Percentiles rank a stretch among this genome's conserved stretches.
Evolutionary conservation across 2,329 filamentous ascomycete genomes (phyloP).

Genomic region (Fonsecaea nubica): DNA sequence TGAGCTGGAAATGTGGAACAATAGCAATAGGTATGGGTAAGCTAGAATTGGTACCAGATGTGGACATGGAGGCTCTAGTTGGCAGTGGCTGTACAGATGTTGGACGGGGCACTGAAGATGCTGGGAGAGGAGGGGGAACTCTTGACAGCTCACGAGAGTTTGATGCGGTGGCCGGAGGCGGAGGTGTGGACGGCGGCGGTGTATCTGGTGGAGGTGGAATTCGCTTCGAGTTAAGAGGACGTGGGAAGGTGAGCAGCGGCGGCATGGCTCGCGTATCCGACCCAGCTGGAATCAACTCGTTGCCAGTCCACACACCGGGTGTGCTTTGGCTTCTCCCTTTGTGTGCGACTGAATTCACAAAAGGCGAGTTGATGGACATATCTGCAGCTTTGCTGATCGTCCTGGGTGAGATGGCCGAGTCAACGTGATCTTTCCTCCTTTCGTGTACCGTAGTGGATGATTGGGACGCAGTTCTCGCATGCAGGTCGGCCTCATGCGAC

Average conservation of each 20-base stretch:
- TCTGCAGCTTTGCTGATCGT: conserved; percentile 32
- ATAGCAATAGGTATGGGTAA: conserved; percentile 71
- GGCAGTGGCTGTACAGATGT: background rate
- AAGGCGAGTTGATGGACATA: conserved; percentile 29
- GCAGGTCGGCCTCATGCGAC: background rate
- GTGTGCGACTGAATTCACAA: conserved; percentile 3
- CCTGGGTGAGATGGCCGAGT: conserved; percentile 35
- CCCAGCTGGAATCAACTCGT: conserved; percentile 3
- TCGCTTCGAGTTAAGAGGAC: conserved; percentile 28
- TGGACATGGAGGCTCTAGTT: background rate
- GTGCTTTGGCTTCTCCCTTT: conserved; percentile 28
- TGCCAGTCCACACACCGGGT: conserved; percentile 17
- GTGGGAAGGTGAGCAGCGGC: conserved; percentile 20
- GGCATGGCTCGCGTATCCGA: conserved; percentile 12
- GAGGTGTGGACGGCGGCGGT: conserved; percentile 25
- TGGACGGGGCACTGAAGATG: conserved; percentile 7
- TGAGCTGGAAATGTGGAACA: conserved; percentile 79
- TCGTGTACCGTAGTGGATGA: background rate
- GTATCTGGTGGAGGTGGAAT: conserved; percentile 31
- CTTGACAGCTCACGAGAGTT: conserved; percentile 33
- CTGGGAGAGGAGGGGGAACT: conserved; percentile 29
- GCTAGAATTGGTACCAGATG: background rate
- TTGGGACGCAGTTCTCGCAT: background rate
- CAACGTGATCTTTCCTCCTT: background rate
- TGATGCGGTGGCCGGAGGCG: conserved; percentile 38